Base-by-base conservation (phyloP, 2,329 filamentous ascomycete species). In the Fusarium liriodendri region DNA sequence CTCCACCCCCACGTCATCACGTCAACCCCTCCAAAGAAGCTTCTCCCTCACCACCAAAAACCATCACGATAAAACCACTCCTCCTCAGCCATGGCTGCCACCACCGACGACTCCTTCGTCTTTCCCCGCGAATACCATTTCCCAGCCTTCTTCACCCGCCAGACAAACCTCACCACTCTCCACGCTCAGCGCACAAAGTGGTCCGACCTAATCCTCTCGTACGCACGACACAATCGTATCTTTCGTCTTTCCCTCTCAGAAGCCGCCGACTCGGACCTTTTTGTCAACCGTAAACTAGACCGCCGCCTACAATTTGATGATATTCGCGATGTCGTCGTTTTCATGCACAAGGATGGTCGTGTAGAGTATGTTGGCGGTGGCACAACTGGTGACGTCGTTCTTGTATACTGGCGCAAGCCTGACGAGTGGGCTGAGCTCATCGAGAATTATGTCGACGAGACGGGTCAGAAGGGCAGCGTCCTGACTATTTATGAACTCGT, bases 401-500 rank as follows among this genome's bases (percentile, higher is more conserved):
- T 92, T 88, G 85, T 98, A 4, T 97, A 92, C 85, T 98, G 96
- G 96, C 89, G 90, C 72, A 93, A 90, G 78, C 92, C 93, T 0
- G 94, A 97, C 80, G 96, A 98, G 85, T 99, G 97, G 96, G 97
- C 95, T 3, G 89, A 88, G 37, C 80, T 92, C 69, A 85, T 98
- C 47, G 93, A 93, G 82, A 89, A 86, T 50, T 98, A 95, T 91
- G 93, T 95, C 54, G 95, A 98, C 33, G 90, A 91, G 71, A 98
- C 95, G 70, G 97, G 91, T 5, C 95, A 98, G 87, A 96, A 93
- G 86, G 94, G 94, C 27, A 91, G 89, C 14, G 96, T 99, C 65
- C 83, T 99, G 80, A 99, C 97, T 66, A 86, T 99, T 27, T 98
- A 98, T 83, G 97, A 99, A 85, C 85, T 99, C 78, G 89, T 91